Base-by-base conservation (phyloP, 2,329 filamentous ascomycete species). In the Pyricularia pennisetigena region DNA sequence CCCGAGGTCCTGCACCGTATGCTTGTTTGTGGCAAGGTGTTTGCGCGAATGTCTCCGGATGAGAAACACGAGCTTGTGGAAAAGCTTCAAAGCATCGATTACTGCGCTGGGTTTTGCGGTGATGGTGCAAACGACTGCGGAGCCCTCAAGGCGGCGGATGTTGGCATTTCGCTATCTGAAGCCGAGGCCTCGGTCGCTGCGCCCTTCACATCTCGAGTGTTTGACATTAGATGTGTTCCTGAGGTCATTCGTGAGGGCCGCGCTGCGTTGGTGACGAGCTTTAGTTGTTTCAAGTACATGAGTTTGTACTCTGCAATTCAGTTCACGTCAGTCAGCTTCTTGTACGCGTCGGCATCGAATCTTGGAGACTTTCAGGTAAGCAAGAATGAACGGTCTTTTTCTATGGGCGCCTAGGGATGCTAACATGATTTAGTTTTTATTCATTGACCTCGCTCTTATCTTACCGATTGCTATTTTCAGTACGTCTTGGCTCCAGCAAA, bases 271-370 rank as follows among this genome's bases (percentile, higher is more conserved):
- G 94, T 98, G n/a, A 99, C 95, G 14, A 97, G 93, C 78, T 99
- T 99, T 81, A 96, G 92, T 81, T 99, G 95, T 81, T 99, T 99
- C 85, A 99, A 98, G 82, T 99, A 97, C 80, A 99, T 99, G 96
- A 96, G 92, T 74, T 80, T 99, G 72, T 99, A 99, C 82, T 98
- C 94, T 2, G 94, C 95, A n/a, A 99, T 99, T 72, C 95, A 99
- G 78, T 99, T 99, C 81, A 97, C 93, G 8, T 93, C 92, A 0
- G 96, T 99, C 75, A 97, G 91, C 83, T 97, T 99, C 76, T 85
- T 99, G 20, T 99, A 99, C 78, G 92, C 93, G 7, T 93, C 89
- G 8, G 96, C 91, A 12, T 97, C 92, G 9, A 99, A 99, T 76
- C 82, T 99, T 6, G 96, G 95, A 66, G 95, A 99, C 77, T 98